Evolutionary conservation across 352 stramenopile species (phyloP).

Genomic region (Phytophthora quininea): DNA sequence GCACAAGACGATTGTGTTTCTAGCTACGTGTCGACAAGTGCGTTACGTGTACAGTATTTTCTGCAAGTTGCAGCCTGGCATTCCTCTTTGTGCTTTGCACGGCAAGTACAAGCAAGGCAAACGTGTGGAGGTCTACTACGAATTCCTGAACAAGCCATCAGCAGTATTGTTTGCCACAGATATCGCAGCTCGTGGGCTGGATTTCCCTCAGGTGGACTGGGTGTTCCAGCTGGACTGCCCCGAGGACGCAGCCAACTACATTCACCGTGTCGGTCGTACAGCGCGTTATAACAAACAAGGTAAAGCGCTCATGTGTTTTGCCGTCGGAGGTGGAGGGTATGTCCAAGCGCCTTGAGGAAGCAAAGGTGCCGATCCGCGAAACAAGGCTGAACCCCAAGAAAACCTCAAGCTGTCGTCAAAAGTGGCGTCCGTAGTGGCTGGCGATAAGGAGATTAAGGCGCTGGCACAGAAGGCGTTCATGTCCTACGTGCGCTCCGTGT

Average conservation of each 20-base stretch:
- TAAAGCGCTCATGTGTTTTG: constrained; percentile 91
- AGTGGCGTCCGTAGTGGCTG: constrained; percentile 91
- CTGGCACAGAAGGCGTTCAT: constrained; percentile 98
- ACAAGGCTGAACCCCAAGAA: constrained; percentile 97
- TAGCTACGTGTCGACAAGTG: constrained; percentile 97
- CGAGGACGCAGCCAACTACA: constrained; percentile 98
- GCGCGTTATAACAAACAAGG: constrained; percentile 95
- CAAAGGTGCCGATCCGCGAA: constrained; percentile 96
- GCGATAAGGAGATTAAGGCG: constrained; percentile 94
- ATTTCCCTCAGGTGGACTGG: constrained; percentile 99
- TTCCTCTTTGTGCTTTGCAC: constrained; percentile 97
- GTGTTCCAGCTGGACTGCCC: constrained; percentile 98
- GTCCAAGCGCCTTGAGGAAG: constrained; percentile 82
- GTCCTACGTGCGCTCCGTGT: constrained; percentile 97
- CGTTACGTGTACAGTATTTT: constrained; percentile 96
- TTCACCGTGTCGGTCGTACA: constrained; percentile 97
- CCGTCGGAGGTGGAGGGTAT: constrained; percentile 93
- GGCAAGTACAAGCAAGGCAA: constrained; percentile 99
- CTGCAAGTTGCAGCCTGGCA: constrained; percentile 96
- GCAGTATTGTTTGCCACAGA: constrained; percentile 98
- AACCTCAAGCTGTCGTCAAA: constrained; percentile 92
- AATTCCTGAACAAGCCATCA: constrained; percentile 95
- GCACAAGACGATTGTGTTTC: constrained; percentile 98
- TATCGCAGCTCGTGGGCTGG: constrained; percentile 96
- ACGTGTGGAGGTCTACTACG: constrained; percentile 98